These are phyloP conservation scores for Skeletonema marinoi DNA, from an alignment of 108 stramenopile genomes.

Conservation along the genomic window DNA sequence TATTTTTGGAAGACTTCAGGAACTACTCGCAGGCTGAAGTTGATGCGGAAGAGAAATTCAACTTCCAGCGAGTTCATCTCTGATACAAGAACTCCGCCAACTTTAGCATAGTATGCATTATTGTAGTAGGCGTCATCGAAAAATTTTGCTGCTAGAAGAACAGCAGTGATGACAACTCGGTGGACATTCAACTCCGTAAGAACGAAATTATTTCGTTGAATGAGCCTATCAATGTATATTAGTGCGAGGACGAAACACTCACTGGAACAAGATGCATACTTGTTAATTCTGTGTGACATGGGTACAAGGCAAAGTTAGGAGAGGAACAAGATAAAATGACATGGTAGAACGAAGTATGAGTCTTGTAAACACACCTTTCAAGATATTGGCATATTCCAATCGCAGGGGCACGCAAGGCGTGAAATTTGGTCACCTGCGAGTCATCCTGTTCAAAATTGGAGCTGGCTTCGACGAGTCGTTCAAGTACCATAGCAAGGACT, in stretches of 20 bases:
- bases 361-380: constrained; percentile 75
- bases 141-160: constrained; percentile 97
- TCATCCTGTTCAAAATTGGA: constrained; percentile 55
- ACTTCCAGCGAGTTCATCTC: constrained; percentile 96
- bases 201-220: constrained; percentile 92
- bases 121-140: constrained; percentile 99
- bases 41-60: constrained; percentile 94
- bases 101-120: constrained; percentile 98
- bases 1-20: constrained; percentile 88
- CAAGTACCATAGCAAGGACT: constrained; percentile 85
- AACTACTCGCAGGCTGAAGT: constrained; percentile 93
- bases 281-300: constrained; percentile 75
- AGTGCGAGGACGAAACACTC: constrained; percentile 97
- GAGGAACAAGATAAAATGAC: background rate
- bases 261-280: constrained; percentile 95
- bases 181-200: constrained; percentile 97
- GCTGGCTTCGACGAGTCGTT: constrained; percentile 78
- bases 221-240: constrained; percentile 98
- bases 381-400: constrained; percentile 92
- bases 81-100: constrained; percentile 83
- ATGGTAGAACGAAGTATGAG: background rate
- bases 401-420: constrained; percentile 91
- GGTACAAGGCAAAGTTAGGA: constrained; percentile 1
- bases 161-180: constrained; percentile 93
- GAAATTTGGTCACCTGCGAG: constrained; percentile 92